These are phyloP conservation scores for Metschnikowia bowlesiae DNA, from an alignment of 805 yeast genomes.

Conservation along the genomic window DNA sequence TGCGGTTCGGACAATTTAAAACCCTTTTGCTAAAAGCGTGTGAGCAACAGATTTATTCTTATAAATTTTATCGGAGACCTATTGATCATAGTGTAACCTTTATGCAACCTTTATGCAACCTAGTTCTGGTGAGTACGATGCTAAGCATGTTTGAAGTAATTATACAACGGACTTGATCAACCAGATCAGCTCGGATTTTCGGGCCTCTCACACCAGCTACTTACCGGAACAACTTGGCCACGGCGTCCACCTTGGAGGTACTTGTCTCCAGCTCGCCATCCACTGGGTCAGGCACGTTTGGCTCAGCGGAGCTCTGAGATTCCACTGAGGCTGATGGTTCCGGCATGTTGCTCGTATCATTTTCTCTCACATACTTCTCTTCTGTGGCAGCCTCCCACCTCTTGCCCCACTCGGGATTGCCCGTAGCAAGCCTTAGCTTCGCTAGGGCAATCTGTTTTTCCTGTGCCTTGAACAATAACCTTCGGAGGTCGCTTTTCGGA, in stretches of 20 bases:
- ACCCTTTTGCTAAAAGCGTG: too few species aligned
- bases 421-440: constrained; percentile 12
- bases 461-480: constrained; percentile 38
- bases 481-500: constrained; percentile 44
- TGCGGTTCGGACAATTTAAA: too few species aligned
- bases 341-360: not conserved
- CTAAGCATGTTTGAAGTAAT: too few species aligned
- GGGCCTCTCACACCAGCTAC: not conserved
- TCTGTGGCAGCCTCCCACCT: constrained; percentile 16
- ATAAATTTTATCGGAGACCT: too few species aligned
- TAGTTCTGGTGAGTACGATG: too few species aligned
- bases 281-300: not conserved
- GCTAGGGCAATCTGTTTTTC: constrained; percentile 23
- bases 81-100: too few species aligned
- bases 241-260: constrained; percentile 13
- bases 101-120: too few species aligned
- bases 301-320: not conserved
- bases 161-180: too few species aligned
- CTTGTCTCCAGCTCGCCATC: not conserved
- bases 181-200: too few species aligned
- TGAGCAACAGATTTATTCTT: too few species aligned
- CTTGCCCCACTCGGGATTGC: constrained; percentile 14
- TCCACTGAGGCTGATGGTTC: not conserved
- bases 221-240: constrained; percentile 13
- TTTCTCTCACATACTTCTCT: constrained; percentile 5